Base-by-base conservation (phyloP, 2,329 filamentous ascomycete genomes). In the Teratosphaeria zuluensis region DNA sequence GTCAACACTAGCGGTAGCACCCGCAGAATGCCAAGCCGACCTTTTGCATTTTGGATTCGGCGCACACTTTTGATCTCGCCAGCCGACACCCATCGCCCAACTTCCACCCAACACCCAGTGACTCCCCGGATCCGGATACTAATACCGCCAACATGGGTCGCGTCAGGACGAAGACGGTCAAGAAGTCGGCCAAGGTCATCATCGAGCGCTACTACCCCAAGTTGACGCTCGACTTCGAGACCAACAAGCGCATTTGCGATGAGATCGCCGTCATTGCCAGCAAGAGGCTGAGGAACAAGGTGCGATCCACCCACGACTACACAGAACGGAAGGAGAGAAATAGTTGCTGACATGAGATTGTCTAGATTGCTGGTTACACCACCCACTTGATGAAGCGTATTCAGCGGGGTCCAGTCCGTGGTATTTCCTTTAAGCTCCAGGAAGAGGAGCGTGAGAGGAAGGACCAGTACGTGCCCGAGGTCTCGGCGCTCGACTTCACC, bases 381-480 rank as follows among this genome's bases (percentile, higher is more conserved):
- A 97, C 94, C 69, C 91, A 95, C 66, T 69, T 74, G 80, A 99
- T 99, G 95, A 97, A 97, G 88, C 94, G 94, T 81, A 99, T 99
- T 73, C 94, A 97, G 85, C 91, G 94, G 78, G 94, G 94, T 68
- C 94, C 94, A 68, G 94, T 99, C 80, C 95, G 94, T 74, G 94
- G 94, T 84, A 99, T 99, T 82, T 99, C 95, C 80, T 99, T 99
- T 92, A 99, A 99, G 87, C 90, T 99, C 63, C 94, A 99, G 83
- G 94, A 99, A 84, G 94, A 99, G 84, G 94, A 99, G 88, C 90
- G 94, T 85, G 94, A 99, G 84, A 89, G 94, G 78, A 99, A 99
- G 89, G 94, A 99, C 84, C 94, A 99, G 84, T 99, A 96, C 84
- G 94, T 99, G 68, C 94, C 94, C 75, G 94, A 99, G 82, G 84